A percentile compares a stretch with the other conserved stretches of the same genome.
Conservation (phyloP, 2,329 filamentous ascomycete species). For the Hymenoscyphus scutula region DNA sequence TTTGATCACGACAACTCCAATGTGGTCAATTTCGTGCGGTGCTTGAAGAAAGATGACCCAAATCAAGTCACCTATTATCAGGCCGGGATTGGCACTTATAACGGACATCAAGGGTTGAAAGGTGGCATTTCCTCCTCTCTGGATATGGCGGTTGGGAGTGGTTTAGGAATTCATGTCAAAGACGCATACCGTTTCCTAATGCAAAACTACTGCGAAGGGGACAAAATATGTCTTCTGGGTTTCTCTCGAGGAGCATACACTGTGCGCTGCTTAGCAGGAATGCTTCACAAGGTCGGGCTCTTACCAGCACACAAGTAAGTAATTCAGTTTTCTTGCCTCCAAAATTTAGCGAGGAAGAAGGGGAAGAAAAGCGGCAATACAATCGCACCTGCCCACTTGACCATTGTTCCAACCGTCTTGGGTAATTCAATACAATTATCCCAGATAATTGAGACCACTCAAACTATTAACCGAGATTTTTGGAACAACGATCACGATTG, state of each 20-base stretch:
- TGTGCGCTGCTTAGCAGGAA: constrained; percentile 46
- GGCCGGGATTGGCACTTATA: constrained; percentile 46
- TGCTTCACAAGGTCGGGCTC: constrained; percentile 44
- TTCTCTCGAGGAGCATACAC: constrained; percentile 51
- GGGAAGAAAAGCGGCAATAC: too few relatives aligned
- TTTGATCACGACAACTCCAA: constrained; percentile 45
- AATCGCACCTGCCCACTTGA: too few relatives aligned
- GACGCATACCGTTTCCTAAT: constrained; percentile 47
- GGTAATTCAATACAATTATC: not conserved
- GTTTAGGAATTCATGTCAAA: constrained; percentile 42
- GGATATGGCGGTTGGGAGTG: constrained; percentile 45
- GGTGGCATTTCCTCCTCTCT: constrained; percentile 41
- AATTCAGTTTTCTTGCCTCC: not conserved
- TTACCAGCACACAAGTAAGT: constrained; percentile 59
- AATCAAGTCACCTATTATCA: constrained; percentile 44
- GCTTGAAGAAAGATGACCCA: constrained; percentile 43
- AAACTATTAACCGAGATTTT: too few relatives aligned
- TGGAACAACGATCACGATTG: too few relatives aligned
- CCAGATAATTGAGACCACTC: not conserved
- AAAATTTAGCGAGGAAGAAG: not conserved
- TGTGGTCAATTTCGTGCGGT: constrained; percentile 44
- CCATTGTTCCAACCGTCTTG: too few relatives aligned
- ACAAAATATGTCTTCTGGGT: constrained; percentile 48
- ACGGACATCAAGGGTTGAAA: constrained; percentile 37
- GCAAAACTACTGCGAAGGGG: constrained; percentile 46